Base-by-base conservation (phyloP, 257 asterid species). In the Lycium barbarum region DNA sequence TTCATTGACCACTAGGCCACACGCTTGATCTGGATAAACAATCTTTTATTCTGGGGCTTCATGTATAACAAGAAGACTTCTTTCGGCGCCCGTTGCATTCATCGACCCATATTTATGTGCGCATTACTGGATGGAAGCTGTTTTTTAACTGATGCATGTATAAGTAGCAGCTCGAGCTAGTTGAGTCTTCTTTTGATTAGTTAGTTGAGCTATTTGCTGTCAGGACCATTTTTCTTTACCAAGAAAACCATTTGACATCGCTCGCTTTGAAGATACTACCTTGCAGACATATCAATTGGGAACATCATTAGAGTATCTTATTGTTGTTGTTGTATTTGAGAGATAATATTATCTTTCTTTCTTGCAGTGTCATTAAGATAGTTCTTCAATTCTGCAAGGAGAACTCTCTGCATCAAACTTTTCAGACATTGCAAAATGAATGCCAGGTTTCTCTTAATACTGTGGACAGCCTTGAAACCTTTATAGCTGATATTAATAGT, bases 301-400 rank as follows among this genome's bases (percentile, higher is more conserved):
- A 76, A 76, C 65, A 51, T n/a, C 47, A 53, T 53, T 14, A 4
- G 63, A 26, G 26, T 76, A 26, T 51, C 47, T 51, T 26, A 53
- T 76, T 53, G 8, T 14, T 22, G 26, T 53, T 22, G 62, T 74
- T 74, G 4, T 7, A 51, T 51, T 13, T 51, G 62, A 73, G 62
- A 51, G 61, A 74, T 74, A 2, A 51, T 76, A 47, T 51, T 76
- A 26, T 51, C 62, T 76, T 49, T 51, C 45, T 14, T 53, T 26
- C 0, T 76, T 92, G 91, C 91, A 96, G 99, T 87, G 99, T 96
- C 82, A 94, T 96, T 86, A 96, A 96, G 93, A 96, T 96, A 84
- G 95, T 96, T 65, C 98, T 96, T 88, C 99, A 94, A 80, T 96
- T 96, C 89, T 96, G 98, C 97, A 96, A 96, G 89, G 99, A 96